Conservation (phyloP, 1,284 basidiomycete species). For the Butyriboletus appendiculatus region DNA sequence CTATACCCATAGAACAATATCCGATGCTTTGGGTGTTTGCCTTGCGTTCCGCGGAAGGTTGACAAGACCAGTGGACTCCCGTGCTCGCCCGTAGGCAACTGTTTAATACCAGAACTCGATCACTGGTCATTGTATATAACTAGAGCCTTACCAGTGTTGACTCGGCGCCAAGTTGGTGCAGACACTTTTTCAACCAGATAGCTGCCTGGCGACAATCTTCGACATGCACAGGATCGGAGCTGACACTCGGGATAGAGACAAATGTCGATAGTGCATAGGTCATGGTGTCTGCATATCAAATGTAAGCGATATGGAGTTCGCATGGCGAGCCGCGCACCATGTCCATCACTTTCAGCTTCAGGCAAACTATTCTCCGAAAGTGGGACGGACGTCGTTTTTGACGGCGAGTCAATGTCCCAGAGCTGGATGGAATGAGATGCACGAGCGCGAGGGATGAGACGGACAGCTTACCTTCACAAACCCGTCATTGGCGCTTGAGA, state of each 20-base stretch:
- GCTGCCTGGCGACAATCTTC: conserved; percentile 94
- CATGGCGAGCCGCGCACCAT: conserved; percentile 17
- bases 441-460: not conserved
- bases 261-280: conserved; percentile 82
- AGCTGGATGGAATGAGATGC: conserved; percentile 39
- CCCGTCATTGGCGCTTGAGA: conserved; percentile 87
- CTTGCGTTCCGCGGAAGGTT: conserved; percentile 73
- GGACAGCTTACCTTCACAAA: conserved; percentile 67
- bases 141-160: conserved; percentile 60
- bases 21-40: conserved; percentile 58
- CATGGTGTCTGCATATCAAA: conserved; percentile 53
- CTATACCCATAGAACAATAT: conserved; percentile 85
- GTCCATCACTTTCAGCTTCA: conserved; percentile 18
- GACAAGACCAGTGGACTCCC: conserved; percentile 86
- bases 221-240: conserved; percentile 62
- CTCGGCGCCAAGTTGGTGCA: conserved; percentile 83
- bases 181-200: conserved; percentile 85
- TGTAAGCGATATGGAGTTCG: conserved; percentile 10
- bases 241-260: conserved; percentile 85
- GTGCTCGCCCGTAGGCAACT: conserved; percentile 67
- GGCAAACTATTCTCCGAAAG: conserved; percentile 11
- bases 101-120: not conserved
- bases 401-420: conserved; percentile 51
- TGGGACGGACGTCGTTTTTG: conserved; percentile 23
- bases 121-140: conserved; percentile 6